Conservation (phyloP, 106 monocot genomes). For the Iris macrosiphon region DNA sequence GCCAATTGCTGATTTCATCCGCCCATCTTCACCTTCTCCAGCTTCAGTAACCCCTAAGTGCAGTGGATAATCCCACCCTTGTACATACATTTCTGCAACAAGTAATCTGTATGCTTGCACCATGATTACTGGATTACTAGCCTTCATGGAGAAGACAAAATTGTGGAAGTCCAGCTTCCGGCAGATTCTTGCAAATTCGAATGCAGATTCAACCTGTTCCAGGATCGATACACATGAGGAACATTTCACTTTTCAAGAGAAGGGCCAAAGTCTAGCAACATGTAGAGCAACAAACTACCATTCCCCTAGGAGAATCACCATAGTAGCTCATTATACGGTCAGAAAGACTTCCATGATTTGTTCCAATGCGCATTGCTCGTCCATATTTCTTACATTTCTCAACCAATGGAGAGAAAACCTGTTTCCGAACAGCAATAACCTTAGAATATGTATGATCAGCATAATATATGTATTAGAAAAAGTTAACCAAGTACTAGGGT, state of each 20-base stretch:
- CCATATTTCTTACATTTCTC: constrained; percentile 98
- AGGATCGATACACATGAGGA: constrained; percentile 35
- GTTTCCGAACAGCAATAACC: neutral
- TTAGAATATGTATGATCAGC: too few species aligned
- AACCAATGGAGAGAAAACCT: constrained; percentile 97
- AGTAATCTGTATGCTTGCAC: constrained; percentile 96
- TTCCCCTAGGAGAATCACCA: constrained; percentile 98
- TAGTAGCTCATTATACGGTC: constrained; percentile 98
- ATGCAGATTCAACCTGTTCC: constrained; percentile 96
- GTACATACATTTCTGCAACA: constrained; percentile 99
- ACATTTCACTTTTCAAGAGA: constrained; percentile 17
- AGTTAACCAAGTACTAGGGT: too few species aligned
- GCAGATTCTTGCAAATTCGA: constrained; percentile 99
- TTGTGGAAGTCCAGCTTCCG: constrained; percentile 91
- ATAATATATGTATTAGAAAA: too few species aligned
- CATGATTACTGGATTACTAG: constrained; percentile 98
- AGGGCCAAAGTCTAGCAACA: neutral
- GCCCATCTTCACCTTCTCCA: constrained; percentile 99
- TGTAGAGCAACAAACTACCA: constrained; percentile 44
- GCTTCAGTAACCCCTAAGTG: constrained; percentile 99
- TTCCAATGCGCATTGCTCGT: constrained; percentile 94
- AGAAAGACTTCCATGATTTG: constrained; percentile 97
- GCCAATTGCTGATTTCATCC: constrained; percentile 99
- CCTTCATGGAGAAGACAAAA: constrained; percentile 99
- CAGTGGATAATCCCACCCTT: constrained; percentile 99